Conservation (phyloP, 164 flowering plant species). For the Dillenia suffruticosa region DNA sequence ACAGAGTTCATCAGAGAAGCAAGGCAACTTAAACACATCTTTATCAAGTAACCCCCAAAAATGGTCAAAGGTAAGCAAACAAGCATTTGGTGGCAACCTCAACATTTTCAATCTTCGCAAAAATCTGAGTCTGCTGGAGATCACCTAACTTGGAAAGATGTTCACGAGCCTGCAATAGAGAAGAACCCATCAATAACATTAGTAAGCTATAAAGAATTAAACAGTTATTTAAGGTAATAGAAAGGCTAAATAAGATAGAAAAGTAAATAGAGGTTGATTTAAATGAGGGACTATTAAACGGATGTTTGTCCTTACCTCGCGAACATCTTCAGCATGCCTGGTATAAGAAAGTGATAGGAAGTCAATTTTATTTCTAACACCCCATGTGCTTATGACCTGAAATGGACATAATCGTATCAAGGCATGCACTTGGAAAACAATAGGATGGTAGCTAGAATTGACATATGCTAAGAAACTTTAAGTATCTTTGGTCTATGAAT, state of each 20-base stretch:
- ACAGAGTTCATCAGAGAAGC: too few relatives aligned
- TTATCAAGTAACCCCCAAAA: too few relatives aligned
- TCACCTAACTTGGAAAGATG: constrained; percentile 77
- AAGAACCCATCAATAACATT: not conserved
- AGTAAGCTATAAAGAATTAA: not conserved
- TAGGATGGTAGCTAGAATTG: too few relatives aligned
- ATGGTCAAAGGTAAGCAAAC: too few relatives aligned
- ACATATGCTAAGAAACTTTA: too few relatives aligned
- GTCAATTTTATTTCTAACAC: constrained; percentile 80
- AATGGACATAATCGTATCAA: constrained; percentile 5
- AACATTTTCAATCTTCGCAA: constrained; percentile 81
- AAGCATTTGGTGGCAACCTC: constrained; percentile 14
- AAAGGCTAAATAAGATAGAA: not conserved
- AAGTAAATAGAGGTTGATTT: not conserved
- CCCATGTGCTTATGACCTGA: constrained; percentile 95
- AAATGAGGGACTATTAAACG: too few relatives aligned
- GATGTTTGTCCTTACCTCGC: constrained; percentile 44
- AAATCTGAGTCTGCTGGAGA: constrained; percentile 81
- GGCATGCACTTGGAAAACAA: not conserved
- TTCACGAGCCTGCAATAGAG: constrained; percentile 66
- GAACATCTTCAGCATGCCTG: constrained; percentile 90
- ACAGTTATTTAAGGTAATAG: not conserved
- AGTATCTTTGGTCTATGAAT: too few relatives aligned
- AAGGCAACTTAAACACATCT: too few relatives aligned
- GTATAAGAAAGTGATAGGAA: constrained; percentile 90